Evolutionary conservation across 768 basidiomycete species (phyloP).

Genomic region (Hericium erinaceus): DNA sequence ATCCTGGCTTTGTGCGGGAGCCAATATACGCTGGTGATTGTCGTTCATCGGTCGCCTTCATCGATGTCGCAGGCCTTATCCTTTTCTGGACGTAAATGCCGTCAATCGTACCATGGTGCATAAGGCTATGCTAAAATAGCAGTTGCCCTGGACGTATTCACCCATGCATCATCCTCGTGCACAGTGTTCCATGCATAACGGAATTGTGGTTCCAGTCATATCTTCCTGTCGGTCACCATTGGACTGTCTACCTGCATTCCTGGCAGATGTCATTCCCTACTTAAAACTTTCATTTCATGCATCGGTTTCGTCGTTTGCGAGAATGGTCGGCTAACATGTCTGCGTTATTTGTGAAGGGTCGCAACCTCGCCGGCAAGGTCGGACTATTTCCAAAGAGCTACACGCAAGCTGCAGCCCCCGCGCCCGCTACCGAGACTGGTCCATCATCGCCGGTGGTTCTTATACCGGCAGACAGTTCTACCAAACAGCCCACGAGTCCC

Average conservation of each 20-base stretch:
- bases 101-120: too few species aligned
- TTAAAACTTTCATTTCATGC: not conserved
- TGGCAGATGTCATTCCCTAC: not conserved
- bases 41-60: too few species aligned
- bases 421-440: conserved; percentile 17
- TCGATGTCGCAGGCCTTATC: too few species aligned
- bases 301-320: conserved; percentile 12
- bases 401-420: conserved; percentile 34
- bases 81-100: too few species aligned
- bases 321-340: not conserved
- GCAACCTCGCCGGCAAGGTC: conserved; percentile 69
- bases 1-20: too few species aligned
- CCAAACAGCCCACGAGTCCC: not conserved
- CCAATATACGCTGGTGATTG: too few species aligned
- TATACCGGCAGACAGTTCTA: not conserved
- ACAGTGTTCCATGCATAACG: not conserved
- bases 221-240: not conserved
- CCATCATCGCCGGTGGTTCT: conserved; percentile 2
- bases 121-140: too few species aligned
- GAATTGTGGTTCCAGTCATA: not conserved
- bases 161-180: not conserved
- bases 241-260: not conserved
- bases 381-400: conserved; percentile 91
- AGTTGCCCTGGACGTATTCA: too few species aligned
- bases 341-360: conserved; percentile 46